Evolutionary conservation across 129 eudicot species (phyloP), one percentile per base, ranked within the genome.

Genomic region (Smallanthus sonchifolius): DNA sequence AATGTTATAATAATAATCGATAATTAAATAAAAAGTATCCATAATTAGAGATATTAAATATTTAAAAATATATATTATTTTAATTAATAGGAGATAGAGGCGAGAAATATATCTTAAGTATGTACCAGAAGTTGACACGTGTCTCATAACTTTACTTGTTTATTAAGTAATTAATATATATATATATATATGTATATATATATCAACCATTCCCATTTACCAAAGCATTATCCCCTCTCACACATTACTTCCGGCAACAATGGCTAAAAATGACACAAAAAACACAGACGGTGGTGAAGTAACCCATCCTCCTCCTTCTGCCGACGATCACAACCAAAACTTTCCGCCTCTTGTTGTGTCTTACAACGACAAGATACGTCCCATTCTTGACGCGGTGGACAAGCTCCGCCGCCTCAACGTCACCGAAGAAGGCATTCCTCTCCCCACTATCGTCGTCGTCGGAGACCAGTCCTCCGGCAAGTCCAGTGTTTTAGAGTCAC

Each of bases 401-500:
- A 54, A 73, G 14, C 88, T 84, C 36, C 85, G 83, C 0, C 75
- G 54, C 39, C 83, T 85, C 43, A 85, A 85, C 6, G 76, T 85
- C 51, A 78, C 72, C 73, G 70, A 81, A 52, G 84, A 85, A 75
- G 86, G 89, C 35, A 78, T 81, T 11, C 86, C 78, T 24, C 86
- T 85, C 2, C 89, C 89, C 2, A 75, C 84, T 51, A 82, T 85
- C 20, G 89, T 82, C 1, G 86, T 85, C 5, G 80, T 85, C 2
- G 86, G 89, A 1, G 89, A 85, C 30, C 86, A 85, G 52, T 85
- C 86, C 35, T 82, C 89, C 7, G 89, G 84, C 8, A 85, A 85
- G 75, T 79, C 84, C 0, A 79, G 86, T 39, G 82, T 82, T 14
- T 28, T 85, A 2, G 89, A 85, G 56, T 85, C 89, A 2, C 81